phyloP scores from a whole-genome alignment of 2,329 filamentous ascomycete species.

The Cryphonectria naterciae region DNA sequence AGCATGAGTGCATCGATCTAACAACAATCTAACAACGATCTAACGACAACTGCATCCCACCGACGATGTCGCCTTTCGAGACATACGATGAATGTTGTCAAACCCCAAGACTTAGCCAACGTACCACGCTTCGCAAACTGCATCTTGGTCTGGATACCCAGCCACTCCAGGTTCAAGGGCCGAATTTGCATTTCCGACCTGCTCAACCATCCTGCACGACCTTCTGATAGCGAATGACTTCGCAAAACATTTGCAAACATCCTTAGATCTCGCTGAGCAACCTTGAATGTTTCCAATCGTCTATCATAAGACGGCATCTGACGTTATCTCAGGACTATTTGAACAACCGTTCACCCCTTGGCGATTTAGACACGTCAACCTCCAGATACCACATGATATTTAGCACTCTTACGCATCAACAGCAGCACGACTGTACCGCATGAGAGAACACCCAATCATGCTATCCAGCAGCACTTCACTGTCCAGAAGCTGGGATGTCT shows the following conservation, averaged over 20 bases:
- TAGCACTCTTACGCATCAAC: neutral
- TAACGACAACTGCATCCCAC: neutral
- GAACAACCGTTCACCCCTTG: conserved; percentile 1
- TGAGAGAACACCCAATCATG: neutral
- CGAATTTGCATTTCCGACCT: conserved; percentile 32
- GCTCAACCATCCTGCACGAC: conserved; percentile 45
- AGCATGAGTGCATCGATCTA: neutral
- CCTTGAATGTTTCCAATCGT: conserved; percentile 33
- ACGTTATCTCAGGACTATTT: conserved; percentile 45
- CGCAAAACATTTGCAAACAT: conserved; percentile 36
- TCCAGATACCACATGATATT: neutral
- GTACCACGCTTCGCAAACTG: conserved; percentile 25
- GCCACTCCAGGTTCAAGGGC: conserved; percentile 47
- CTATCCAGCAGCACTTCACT: neutral
- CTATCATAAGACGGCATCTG: conserved; percentile 39
- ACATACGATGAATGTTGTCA: conserved; percentile 28
- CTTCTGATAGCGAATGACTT: conserved; percentile 41
- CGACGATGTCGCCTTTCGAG: conserved; percentile 37
- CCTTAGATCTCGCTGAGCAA: conserved; percentile 41
- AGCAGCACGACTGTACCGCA: neutral
- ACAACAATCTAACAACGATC: neutral
- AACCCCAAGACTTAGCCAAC: conserved; percentile 34
- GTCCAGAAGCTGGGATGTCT: conserved; percentile 38
- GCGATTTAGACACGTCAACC: neutral
- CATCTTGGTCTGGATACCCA: conserved; percentile 30